Percentiles rank a stretch among this genome's conserved stretches.
These are phyloP conservation scores for Leishmania braziliensis DNA, from an alignment of 208 protist genomes.

Conservation along the genomic window DNA sequence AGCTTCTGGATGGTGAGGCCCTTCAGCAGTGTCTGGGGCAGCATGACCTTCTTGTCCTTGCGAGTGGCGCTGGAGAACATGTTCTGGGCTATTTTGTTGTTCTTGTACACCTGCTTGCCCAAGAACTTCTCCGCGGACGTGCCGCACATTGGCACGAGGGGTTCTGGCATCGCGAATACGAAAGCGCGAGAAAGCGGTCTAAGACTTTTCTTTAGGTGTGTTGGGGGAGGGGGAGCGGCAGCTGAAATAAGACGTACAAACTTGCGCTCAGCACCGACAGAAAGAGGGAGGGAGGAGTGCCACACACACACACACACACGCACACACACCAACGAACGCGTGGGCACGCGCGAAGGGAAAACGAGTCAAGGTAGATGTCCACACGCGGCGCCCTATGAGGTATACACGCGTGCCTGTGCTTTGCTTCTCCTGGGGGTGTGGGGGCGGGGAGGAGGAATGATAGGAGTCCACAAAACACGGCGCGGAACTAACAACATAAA, in stretches of 20 bases:
- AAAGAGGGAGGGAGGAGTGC: neutral
- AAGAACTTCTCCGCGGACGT: constrained; percentile 55
- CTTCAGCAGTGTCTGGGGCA: constrained; percentile 58
- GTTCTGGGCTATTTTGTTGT: constrained; percentile 52
- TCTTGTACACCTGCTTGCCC: constrained; percentile 62
- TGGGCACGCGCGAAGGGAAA: neutral
- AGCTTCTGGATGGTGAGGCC: constrained; percentile 74
- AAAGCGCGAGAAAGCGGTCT: neutral
- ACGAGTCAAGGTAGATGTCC: neutral
- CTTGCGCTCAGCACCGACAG: neutral
- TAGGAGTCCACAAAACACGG: neutral
- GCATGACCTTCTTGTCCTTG: constrained; percentile 74
- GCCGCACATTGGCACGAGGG: constrained; percentile 46
- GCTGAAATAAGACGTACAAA: neutral
- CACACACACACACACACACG: neutral
- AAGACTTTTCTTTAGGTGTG: neutral
- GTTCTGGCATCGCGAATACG: constrained; percentile 35
- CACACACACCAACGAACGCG: neutral
- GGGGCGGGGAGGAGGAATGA: neutral
- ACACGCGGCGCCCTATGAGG: neutral
- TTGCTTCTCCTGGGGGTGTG: neutral
- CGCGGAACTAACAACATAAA: neutral
- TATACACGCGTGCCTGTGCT: neutral
- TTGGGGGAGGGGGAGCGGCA: neutral
- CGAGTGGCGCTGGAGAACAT: constrained; percentile 68